Evolutionary conservation across 2,329 filamentous ascomycete genomes (phyloP), one percentile per base, ranked within the genome.

Genomic region (Fusarium floridanum): DNA sequence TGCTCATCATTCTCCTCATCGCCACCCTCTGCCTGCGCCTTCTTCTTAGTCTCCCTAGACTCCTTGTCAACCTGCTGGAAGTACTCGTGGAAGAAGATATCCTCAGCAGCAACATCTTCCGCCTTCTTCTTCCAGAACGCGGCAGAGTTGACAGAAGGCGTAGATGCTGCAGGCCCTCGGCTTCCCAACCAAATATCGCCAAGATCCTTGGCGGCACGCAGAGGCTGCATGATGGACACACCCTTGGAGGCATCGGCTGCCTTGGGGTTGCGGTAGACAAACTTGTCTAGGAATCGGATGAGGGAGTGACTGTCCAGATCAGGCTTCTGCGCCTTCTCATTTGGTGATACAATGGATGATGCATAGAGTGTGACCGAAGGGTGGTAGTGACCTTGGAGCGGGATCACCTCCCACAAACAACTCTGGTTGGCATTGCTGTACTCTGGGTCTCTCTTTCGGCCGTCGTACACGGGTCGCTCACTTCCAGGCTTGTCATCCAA

Each of bases 41-140:
- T 88, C 84, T 89, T 89, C 77, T 88, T 88, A 12, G 86, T 45
- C 61, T 80, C 84, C 80, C 92, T 89, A 66, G 82, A 81, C 61
- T 88, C 85, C 83, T 91, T 95, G 72, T 91, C 91, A 65, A 94
- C 84, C 71, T 92, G 90, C 70, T 91, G 92, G 84, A 99, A 99
- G 89, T 99, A 99, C 76, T 95, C 92, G 83, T 99, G 97, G 90
- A 99, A 99, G 90, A 99, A 99, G 43, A 95, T 94, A 81, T 99
- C 97, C 75, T 99, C 95, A 1, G 92, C 94, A 4, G 93, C 92
- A 53, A 99, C 93, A 64, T 98, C 92, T 73, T 95, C 92, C n/a
- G 90, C 88, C 85, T 95, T 95, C 89, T 94, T 95, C 79, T 92
- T 92, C 94, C 95, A 98, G 87, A 99, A 99, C 4, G 91, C 87